A percentile compares a stretch with the other conserved stretches of the same genome.
phyloP scores from a whole-genome alignment of 345 rosid genomes.

The Gossypioides kirkii region DNA sequence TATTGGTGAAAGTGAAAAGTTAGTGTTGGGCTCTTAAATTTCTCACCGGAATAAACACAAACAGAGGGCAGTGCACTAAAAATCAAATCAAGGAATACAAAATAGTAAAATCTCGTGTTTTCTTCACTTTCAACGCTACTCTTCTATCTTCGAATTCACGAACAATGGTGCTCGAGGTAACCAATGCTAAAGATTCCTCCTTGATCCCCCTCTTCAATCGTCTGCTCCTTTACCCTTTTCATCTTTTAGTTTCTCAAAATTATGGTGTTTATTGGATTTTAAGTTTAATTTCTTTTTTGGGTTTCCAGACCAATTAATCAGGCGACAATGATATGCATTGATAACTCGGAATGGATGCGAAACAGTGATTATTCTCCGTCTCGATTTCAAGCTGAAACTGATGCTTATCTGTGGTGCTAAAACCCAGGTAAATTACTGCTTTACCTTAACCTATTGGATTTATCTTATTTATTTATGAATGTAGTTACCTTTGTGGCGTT shows the following conservation, averaged over 20 bases:
- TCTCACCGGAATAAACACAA: no score
- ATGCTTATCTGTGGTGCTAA: slow-evolving; percentile 71
- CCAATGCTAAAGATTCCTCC: not conserved
- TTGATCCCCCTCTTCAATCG: not conserved
- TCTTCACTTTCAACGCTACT: slow-evolving; percentile 11
- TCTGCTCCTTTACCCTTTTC: not conserved
- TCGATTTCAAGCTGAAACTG: slow-evolving; percentile 68
- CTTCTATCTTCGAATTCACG: not conserved
- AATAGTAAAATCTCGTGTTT: not conserved
- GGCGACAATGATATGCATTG: slow-evolving; percentile 84
- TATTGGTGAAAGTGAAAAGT: no score
- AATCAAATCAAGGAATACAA: no score
- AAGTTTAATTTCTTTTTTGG: no score
- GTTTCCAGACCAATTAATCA: no score
- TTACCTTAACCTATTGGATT: not conserved
- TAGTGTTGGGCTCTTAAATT: no score
- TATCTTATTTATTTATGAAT: slow-evolving; percentile 7
- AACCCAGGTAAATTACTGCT: slow-evolving; percentile 45
- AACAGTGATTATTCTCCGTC: slow-evolving; percentile 71
- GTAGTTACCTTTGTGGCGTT: no score
- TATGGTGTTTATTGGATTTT: not conserved
- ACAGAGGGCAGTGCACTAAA: no score
- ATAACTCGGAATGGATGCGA: slow-evolving; percentile 26
- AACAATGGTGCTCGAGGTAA: slow-evolving; percentile 68
- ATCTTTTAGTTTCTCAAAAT: not conserved